Evolutionary conservation across 257 asterid species (phyloP).

Genomic region (Lantana camara): DNA sequence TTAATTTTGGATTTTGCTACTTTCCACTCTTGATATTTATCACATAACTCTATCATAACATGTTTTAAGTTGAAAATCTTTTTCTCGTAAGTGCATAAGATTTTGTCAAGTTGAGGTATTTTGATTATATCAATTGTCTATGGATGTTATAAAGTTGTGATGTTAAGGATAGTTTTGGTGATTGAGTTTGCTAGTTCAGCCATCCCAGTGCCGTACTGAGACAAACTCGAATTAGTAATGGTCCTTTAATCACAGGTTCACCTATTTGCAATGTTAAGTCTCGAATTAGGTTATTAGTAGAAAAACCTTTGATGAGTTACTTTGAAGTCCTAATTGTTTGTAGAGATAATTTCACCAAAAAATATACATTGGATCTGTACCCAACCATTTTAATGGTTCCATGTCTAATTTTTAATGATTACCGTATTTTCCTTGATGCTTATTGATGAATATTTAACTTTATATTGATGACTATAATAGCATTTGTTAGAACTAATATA

Average conservation of each 20-base stretch:
- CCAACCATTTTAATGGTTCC: too few species aligned
- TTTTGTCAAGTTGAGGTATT: background rate
- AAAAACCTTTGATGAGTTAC: constrained; percentile 10
- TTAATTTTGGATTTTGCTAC: background rate
- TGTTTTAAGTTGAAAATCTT: constrained; percentile 1
- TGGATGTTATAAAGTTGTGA: constrained; percentile 12
- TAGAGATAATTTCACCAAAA: too few species aligned
- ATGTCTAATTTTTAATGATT: too few species aligned
- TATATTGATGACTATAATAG: too few species aligned
- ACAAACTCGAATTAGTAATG: background rate
- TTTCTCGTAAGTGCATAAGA: background rate
- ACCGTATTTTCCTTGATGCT: too few species aligned
- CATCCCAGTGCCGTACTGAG: background rate
- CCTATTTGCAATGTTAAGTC: constrained; percentile 5
- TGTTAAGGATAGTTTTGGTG: background rate
- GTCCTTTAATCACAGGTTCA: background rate
- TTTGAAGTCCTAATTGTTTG: background rate
- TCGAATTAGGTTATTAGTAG: background rate
- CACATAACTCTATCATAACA: background rate
- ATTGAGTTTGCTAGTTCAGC: constrained; percentile 18
- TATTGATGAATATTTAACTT: too few species aligned
- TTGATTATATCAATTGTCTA: constrained; percentile 1
- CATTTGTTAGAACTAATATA: too few species aligned
- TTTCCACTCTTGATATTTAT: background rate
- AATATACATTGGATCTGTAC: too few species aligned